Conservation (phyloP, 2,329 filamentous ascomycete species). For the Microsporum audouinii region DNA sequence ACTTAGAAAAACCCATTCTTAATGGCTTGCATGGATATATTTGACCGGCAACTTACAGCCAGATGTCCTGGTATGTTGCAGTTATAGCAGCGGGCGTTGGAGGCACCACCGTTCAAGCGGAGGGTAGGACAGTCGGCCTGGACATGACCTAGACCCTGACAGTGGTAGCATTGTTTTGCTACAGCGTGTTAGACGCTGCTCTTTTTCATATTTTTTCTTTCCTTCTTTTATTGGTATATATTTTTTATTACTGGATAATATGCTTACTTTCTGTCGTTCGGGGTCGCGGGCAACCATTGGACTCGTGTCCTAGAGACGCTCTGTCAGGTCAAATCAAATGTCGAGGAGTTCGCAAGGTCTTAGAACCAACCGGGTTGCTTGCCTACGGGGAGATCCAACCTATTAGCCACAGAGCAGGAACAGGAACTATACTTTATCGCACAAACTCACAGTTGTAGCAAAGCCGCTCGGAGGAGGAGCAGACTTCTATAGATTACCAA, state of each 20-base stretch:
- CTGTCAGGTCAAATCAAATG: not conserved
- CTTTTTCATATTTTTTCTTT: not conserved
- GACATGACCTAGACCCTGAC: slow-evolving; percentile 94
- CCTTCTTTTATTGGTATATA: not conserved
- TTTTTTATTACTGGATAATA: not conserved
- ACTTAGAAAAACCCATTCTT: not conserved
- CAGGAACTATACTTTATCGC: slow-evolving; percentile 1
- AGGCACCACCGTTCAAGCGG: slow-evolving; percentile 67
- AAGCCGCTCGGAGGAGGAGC: slow-evolving; percentile 92
- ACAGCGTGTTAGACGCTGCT: slow-evolving; percentile 5
- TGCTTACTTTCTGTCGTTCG: slow-evolving; percentile 78
- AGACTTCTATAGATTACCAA: slow-evolving; percentile 55
- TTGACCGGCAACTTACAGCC: slow-evolving; percentile 50
- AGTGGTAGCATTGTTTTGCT: slow-evolving; percentile 99
- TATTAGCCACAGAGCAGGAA: not conserved
- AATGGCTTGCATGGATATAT: not conserved
- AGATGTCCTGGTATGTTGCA: slow-evolving; percentile 89
- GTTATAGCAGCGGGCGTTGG: slow-evolving; percentile 87
- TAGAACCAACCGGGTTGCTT: slow-evolving; percentile 35
- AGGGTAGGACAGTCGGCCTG: slow-evolving; percentile 98
- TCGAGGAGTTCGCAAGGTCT: not conserved
- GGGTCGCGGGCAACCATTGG: slow-evolving; percentile 90
- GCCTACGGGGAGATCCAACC: slow-evolving; percentile 21
- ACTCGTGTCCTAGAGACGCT: slow-evolving; percentile 64
- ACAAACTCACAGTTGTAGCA: slow-evolving; percentile 89